Evolutionary conservation across 2,329 filamentous ascomycete species (phyloP), one percentile per base, ranked within the genome.

Genomic region (Fusarium sp.): DNA sequence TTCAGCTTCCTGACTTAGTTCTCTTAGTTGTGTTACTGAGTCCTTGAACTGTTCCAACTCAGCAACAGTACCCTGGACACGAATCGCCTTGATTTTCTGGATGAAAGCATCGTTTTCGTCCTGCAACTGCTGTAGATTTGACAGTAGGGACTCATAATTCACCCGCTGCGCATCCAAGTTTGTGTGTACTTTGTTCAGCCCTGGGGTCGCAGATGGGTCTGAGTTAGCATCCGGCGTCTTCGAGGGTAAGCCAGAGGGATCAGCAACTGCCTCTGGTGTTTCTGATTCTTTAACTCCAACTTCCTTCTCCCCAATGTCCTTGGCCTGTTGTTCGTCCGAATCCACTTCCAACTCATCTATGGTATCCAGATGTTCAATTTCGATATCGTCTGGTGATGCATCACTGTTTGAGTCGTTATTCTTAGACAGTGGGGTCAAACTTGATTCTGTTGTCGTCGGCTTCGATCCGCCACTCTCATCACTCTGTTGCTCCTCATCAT

Each of bases 371-470:
- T 83, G 83, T 66, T 85, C 84, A 30, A 89, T 83, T 50, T 88
- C 82, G 56, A 89, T 87, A 62, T 89, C 86, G 5, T 88, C 87
- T 1, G 85, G 85, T 9, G 74, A 79, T 8, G 79, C 56, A 18
- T 83, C 83, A 43, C 61, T 67, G 32, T n/a, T 67, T 16, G 65
- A 11, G 6, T 38, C 50, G n/a, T 74, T 75, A 25, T 46, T 62
- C 35, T 75, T 75, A 21, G 53, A 47, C 52, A 50, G 64, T 21
- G 47, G 53, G 37, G 38, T 28, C 9, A 63, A 60, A 13, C 25
- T 54, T 18, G 53, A 49, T 28, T 54, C 57, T 18, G 47, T 64
- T 33, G 10, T 53, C 18, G 59, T 72, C 30, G 63, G 12, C 12
- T 64, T 37, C 19, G 42, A 28, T 32, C 57, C 33, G 6, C n/a